These are phyloP conservation scores for Dryas integrifolia DNA, from an alignment of 331 rosid genomes.

Conservation along the genomic window DNA sequence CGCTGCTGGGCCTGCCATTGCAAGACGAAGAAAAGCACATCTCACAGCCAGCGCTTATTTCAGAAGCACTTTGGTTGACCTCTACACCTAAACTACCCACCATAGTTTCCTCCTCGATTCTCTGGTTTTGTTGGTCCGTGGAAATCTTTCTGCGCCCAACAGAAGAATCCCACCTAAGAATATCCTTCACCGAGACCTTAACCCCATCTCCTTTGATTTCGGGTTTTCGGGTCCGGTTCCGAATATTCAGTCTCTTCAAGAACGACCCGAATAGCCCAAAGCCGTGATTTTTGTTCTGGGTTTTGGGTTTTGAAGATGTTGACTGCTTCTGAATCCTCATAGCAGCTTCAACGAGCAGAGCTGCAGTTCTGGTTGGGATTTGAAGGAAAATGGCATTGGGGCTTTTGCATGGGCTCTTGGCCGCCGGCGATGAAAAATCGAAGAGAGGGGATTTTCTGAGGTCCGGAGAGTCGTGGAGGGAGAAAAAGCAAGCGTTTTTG, in stretches of 20 bases:
- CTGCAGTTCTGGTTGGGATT: slow-evolving; percentile 67
- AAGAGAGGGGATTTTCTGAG: slow-evolving; percentile 66
- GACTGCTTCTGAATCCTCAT: slow-evolving; percentile 67
- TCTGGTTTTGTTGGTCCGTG: slow-evolving; percentile 5
- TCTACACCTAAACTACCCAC: slow-evolving; percentile 7
- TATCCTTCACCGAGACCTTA: slow-evolving; percentile 38
- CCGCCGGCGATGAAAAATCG: slow-evolving; percentile 46
- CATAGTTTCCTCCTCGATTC: neutral
- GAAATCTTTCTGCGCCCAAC: slow-evolving; percentile 20
- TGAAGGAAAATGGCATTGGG: slow-evolving; percentile 65
- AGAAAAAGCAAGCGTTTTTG: slow-evolving; percentile 59
- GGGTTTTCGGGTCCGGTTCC: slow-evolving; percentile 33
- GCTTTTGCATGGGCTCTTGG: slow-evolving; percentile 42
- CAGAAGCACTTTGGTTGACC: slow-evolving; percentile 7
- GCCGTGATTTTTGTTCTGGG: slow-evolving; percentile 35
- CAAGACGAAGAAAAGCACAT: slow-evolving; percentile 33
- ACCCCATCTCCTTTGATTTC: slow-evolving; percentile 23
- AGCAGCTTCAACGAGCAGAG: slow-evolving; percentile 81
- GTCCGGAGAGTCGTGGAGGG: slow-evolving; percentile 57
- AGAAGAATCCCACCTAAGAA: slow-evolving; percentile 46
- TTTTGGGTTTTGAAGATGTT: slow-evolving; percentile 36
- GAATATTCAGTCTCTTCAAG: slow-evolving; percentile 45
- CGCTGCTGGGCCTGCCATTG: slow-evolving; percentile 57
- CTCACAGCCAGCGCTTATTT: slow-evolving; percentile 22
- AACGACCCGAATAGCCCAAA: slow-evolving; percentile 63